phyloP scores from a whole-genome alignment of 371 early-diverging fungal genomes.

The Mortierella sp. region DNA sequence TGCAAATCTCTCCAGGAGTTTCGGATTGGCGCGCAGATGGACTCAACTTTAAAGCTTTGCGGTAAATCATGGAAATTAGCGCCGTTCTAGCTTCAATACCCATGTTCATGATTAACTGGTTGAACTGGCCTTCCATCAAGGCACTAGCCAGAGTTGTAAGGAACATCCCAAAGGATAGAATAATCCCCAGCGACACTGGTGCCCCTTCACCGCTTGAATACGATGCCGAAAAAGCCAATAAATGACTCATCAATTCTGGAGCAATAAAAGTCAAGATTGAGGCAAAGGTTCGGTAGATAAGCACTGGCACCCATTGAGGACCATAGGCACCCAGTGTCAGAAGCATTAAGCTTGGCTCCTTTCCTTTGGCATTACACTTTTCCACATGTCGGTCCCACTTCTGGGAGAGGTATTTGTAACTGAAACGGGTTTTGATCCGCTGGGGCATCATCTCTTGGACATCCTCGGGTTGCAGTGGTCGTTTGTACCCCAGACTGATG shows the following conservation, averaged over 20 bases:
- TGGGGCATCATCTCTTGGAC: conserved; percentile 23
- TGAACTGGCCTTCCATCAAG: conserved; percentile 24
- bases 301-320: conserved; percentile 24
- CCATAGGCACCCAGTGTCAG: conserved; percentile 12
- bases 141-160: conserved; percentile 10
- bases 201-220: not conserved
- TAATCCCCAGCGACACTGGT: conserved; percentile 8
- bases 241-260: conserved; percentile 23
- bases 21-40: conserved; percentile 80
- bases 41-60: conserved; percentile 83
- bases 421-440: conserved; percentile 1
- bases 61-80: conserved; percentile 86
- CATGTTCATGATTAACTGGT: conserved; percentile 3
- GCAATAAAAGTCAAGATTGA: conserved; percentile 13
- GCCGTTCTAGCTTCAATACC: conserved; percentile 69
- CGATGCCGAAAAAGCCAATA: conserved; percentile 17
- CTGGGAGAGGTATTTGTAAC: not conserved
- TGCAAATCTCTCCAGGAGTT: conserved; percentile 84
- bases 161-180: conserved; percentile 21
- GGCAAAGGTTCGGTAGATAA: conserved; percentile 13
- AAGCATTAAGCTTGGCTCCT: not conserved
- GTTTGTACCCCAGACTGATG: conserved; percentile 23
- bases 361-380: not conserved
- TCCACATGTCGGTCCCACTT: conserved; percentile 18
- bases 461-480: conserved; percentile 15